These are phyloP conservation scores for Colletotrichum euphorbiae DNA, from an alignment of 2,329 filamentous ascomycete species.

Conservation along the genomic window DNA sequence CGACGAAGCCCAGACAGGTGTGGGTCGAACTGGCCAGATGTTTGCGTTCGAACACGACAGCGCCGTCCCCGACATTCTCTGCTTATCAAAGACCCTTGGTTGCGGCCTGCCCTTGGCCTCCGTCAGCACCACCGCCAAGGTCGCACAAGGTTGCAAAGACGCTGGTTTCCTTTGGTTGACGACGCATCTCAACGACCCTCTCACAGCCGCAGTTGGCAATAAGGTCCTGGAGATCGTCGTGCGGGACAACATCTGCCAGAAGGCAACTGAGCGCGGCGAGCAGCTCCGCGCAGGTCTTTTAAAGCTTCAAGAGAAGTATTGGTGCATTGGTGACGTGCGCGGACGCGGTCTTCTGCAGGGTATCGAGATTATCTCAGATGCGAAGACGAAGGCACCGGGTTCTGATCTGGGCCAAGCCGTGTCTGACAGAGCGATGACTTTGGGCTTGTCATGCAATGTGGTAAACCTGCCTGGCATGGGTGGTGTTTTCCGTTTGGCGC, in stretches of 20 bases:
- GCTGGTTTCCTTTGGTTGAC: conserved; percentile 62
- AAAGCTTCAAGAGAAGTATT: conserved; percentile 59
- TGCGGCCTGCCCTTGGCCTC: conserved; percentile 63
- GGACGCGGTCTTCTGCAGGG: conserved; percentile 63
- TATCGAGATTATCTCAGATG: conserved; percentile 61
- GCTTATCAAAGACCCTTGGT: conserved; percentile 66
- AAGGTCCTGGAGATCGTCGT: conserved; percentile 67
- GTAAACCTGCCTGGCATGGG: conserved; percentile 60
- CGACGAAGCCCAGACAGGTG: conserved; percentile 70
- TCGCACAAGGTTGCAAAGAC: conserved; percentile 58
- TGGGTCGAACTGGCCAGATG: conserved; percentile 67
- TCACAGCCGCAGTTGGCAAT: conserved; percentile 64
- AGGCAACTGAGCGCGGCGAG: conserved; percentile 54
- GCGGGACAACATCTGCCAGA: conserved; percentile 57
- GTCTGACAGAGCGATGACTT: conserved; percentile 55
- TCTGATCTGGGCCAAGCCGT: conserved; percentile 57
- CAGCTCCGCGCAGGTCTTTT: conserved; percentile 57
- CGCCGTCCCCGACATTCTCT: conserved; percentile 61
- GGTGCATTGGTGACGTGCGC: conserved; percentile 65
- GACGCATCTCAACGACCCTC: conserved; percentile 66
- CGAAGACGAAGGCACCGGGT: conserved; percentile 55
- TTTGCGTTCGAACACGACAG: conserved; percentile 67
- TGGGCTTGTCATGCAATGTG: conserved; percentile 62
- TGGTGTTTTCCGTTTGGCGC: conserved; percentile 63
- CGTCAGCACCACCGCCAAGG: conserved; percentile 60